Conservation (phyloP, 2,329 filamentous ascomycete species). For the Sphaerulina musiva region DNA sequence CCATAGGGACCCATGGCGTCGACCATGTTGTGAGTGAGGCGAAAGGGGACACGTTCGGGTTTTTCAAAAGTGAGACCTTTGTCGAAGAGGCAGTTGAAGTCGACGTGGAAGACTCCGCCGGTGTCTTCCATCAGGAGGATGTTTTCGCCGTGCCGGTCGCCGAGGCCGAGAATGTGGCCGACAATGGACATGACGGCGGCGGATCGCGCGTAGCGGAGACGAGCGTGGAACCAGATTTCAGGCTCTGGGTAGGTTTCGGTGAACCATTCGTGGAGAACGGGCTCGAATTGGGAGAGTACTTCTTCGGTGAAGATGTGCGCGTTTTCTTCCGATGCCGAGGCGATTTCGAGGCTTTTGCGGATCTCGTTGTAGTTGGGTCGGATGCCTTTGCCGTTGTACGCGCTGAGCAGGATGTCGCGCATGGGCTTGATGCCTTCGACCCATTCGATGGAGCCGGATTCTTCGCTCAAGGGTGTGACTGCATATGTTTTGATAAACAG, state of each 20-base stretch:
- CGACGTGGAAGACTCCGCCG: slow-evolving; percentile 91
- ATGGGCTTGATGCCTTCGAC: slow-evolving; percentile 92
- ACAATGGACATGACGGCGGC: slow-evolving; percentile 99
- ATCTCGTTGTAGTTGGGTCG: slow-evolving; percentile 61
- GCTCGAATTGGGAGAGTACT: slow-evolving; percentile 62
- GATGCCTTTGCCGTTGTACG: slow-evolving; percentile 71
- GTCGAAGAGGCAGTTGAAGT: slow-evolving; percentile 99
- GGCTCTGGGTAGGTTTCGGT: slow-evolving; percentile 90
- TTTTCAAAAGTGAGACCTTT: slow-evolving; percentile 94
- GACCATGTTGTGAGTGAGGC: slow-evolving; percentile 96
- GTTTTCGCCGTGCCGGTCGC: slow-evolving; percentile 95
- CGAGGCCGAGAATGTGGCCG: slow-evolving; percentile 84
- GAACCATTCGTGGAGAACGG: slow-evolving; percentile 90
- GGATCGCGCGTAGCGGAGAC: slow-evolving; percentile 83
- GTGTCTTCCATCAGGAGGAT: slow-evolving; percentile 90
- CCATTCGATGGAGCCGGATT: slow-evolving; percentile 98
- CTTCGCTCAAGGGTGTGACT: slow-evolving; percentile 92
- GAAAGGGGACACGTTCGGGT: slow-evolving; percentile 90
- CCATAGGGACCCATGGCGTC: slow-evolving; percentile 94
- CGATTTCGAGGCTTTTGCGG: slow-evolving; percentile 54
- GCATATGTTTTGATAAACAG: slow-evolving; percentile 96
- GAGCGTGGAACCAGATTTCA: slow-evolving; percentile 81
- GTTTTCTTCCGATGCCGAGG: slow-evolving; percentile 57
- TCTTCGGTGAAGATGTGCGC: slow-evolving; percentile 64
- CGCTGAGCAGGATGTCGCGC: slow-evolving; percentile 76